These are phyloP conservation scores for Pezicula radicicola DNA, from an alignment of 2,329 filamentous ascomycete species.

Conservation along the genomic window DNA sequence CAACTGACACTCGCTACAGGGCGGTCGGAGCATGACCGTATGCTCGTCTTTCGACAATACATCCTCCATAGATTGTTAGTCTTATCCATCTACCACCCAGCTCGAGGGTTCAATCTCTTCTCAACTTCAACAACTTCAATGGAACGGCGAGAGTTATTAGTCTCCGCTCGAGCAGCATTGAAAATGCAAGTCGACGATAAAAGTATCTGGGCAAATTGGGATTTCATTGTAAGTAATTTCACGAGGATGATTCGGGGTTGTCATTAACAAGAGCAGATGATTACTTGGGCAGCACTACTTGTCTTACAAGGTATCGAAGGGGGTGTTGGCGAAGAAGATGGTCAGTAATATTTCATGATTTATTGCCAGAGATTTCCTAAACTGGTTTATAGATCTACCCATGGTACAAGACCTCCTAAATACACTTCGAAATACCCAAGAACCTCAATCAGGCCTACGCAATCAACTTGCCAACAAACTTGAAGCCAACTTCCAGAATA, in stretches of 20 bases:
- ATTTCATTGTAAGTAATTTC: conserved; percentile 28
- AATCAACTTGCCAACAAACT: conserved; percentile 17
- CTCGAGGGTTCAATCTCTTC: conserved; percentile 36
- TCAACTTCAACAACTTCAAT: conserved; percentile 34
- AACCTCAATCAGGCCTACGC: conserved; percentile 15
- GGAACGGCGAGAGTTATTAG: conserved; percentile 37
- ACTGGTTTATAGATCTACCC: conserved; percentile 14
- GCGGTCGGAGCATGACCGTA: conserved; percentile 30
- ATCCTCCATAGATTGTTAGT: conserved; percentile 39
- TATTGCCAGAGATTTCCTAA: neutral
- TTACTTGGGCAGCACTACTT: conserved; percentile 42
- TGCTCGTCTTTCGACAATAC: conserved; percentile 37
- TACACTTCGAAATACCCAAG: conserved; percentile 17
- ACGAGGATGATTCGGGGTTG: neutral
- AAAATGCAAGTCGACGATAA: conserved; percentile 37
- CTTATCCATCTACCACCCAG: conserved; percentile 40
- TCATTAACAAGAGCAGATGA: conserved; percentile 25
- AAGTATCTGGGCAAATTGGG: conserved; percentile 42
- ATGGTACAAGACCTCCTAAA: conserved; percentile 20
- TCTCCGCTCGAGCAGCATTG: conserved; percentile 37
- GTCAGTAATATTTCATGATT: conserved; percentile 16
- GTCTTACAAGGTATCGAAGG: conserved; percentile 39
- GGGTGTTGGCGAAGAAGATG: conserved; percentile 35
- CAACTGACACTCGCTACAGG: conserved; percentile 4
- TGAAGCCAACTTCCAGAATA: conserved; percentile 18